A percentile compares a stretch with the other conserved stretches of the same genome.
Conservation (phyloP, 768 basidiomycete genomes). For the Phylloporus scabripes region DNA sequence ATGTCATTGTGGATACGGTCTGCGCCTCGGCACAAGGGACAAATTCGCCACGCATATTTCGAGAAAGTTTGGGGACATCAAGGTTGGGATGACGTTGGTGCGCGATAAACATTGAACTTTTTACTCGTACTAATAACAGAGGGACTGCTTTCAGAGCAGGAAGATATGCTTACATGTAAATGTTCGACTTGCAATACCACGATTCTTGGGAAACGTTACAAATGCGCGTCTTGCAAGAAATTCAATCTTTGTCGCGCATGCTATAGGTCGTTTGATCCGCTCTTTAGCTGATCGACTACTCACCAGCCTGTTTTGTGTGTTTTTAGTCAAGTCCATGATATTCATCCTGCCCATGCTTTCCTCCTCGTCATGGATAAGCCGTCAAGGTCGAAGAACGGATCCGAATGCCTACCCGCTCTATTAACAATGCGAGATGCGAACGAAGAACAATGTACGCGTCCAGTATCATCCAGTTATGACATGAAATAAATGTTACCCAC, state of each 20-base stretch:
- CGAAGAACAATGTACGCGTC: conserved; percentile 57
- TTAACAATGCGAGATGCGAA: conserved; percentile 34
- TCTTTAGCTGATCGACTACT: not conserved
- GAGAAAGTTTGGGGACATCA: conserved; percentile 81
- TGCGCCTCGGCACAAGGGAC: conserved; percentile 67
- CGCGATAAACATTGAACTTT: conserved; percentile 24
- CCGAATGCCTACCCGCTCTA: conserved; percentile 28
- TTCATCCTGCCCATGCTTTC: conserved; percentile 88
- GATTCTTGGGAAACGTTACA: conserved; percentile 65
- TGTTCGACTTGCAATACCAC: conserved; percentile 79
- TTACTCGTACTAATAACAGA: conserved; percentile 2
- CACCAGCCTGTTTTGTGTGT: not conserved
- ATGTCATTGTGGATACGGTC: conserved; percentile 58
- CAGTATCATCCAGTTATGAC: not conserved
- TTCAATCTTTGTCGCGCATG: conserved; percentile 81
- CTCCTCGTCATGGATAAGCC: conserved; percentile 68
- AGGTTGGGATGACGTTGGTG: conserved; percentile 89
- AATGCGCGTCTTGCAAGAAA: conserved; percentile 76
- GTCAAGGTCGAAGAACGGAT: conserved; percentile 35
- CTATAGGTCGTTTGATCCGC: conserved; percentile 52
- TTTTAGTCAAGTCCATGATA: conserved; percentile 78
- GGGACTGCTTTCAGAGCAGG: conserved; percentile 50
- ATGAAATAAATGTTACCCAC: conserved; percentile 1
- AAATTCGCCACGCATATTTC: conserved; percentile 75
- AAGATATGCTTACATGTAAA: conserved; percentile 54